Evolutionary conservation across 2,329 filamentous ascomycete genomes (phyloP), one percentile per base, ranked within the genome.

Genomic region (Pseudocercospora ulei): DNA sequence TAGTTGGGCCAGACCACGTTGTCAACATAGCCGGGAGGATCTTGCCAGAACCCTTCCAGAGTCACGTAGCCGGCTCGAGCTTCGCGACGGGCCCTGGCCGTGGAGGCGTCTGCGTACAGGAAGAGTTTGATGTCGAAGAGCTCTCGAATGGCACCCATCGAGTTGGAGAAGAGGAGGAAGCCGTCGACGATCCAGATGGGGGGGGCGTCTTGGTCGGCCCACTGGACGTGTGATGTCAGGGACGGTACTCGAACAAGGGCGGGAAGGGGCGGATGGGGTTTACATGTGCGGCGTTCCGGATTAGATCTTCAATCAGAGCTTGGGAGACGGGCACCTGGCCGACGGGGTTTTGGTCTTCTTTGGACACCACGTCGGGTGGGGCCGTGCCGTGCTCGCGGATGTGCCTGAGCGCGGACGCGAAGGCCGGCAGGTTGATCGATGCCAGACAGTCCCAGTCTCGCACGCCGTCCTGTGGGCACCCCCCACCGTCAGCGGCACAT

Each of bases 1-100:
- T 95, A 96, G 54, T 93, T 88, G 3, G 88, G 88, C 90, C 90
- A 98, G 3, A 98, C 90, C 38, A 98, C 73, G 58, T 82, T 75
- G 59, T 96, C 87, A 23, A 96, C 86, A 59, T 96, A 98, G 0
- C 84, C 87, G 0, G 85, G 85, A 0, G 90, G 90, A 61, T 98
- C 90, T 40, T 78, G 72, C 90, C 90, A 98, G 65, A 95, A 98
- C 17, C 87, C 88, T 55, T 95, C 70, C 23, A 64, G 57, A 28
- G 83, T 88, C 18, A 85, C 81, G 59, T 90, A 90, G 7, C 82
- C 82, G 49, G 72, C 76, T 38, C 83, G 67, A 0, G 75, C 76
- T 56, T 81, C 75, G 18, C 83, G 67, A 14, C 83, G 69, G 20
- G 66, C 63, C 54, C 79, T 81, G 2, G 79, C 79, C 25, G 61